Conservation (phyloP, 495 filamentous ascomycete species). For the Annulohypoxylon maeteangense region DNA sequence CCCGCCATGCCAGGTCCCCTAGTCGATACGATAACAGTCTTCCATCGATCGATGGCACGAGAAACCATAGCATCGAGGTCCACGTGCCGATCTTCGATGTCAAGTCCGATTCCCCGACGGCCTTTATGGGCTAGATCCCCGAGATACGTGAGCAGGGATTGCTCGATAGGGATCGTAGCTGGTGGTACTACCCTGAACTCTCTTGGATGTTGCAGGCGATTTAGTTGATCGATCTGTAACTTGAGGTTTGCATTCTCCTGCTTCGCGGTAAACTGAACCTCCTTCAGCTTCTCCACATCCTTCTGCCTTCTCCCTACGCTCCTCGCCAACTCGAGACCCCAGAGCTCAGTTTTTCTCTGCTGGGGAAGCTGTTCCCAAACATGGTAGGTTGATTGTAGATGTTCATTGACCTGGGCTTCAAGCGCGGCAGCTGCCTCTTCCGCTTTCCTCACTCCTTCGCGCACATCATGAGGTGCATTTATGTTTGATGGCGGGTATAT, state of each 20-base stretch:
- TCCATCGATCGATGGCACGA: constrained; percentile 63
- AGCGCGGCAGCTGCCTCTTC: constrained; percentile 59
- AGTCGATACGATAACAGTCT: constrained; percentile 58
- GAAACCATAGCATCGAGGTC: constrained; percentile 59
- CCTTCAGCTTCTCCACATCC: constrained; percentile 69
- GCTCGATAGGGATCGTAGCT: constrained; percentile 67
- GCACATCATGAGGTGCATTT: constrained; percentile 51
- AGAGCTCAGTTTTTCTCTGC: constrained; percentile 69
- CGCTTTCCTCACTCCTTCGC: constrained; percentile 54
- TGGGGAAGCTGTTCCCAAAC: constrained; percentile 72
- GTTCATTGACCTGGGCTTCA: constrained; percentile 70
- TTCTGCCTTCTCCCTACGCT: constrained; percentile 75
- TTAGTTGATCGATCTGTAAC: constrained; percentile 73
- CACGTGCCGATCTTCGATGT: constrained; percentile 54
- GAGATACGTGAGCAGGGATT: constrained; percentile 52
- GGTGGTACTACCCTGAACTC: constrained; percentile 76
- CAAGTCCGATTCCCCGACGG: constrained; percentile 50
- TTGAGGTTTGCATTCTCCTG: constrained; percentile 80
- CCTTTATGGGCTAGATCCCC: constrained; percentile 47
- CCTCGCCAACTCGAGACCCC: constrained; percentile 82
- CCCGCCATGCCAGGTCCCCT: constrained; percentile 51
- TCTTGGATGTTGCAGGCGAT: constrained; percentile 72
- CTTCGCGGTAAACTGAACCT: constrained; percentile 68
- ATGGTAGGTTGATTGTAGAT: constrained; percentile 74
- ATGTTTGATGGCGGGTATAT: constrained; percentile 50